phyloP scores from a whole-genome alignment of 352 stramenopile genomes.

The Pythium coloratum region DNA sequence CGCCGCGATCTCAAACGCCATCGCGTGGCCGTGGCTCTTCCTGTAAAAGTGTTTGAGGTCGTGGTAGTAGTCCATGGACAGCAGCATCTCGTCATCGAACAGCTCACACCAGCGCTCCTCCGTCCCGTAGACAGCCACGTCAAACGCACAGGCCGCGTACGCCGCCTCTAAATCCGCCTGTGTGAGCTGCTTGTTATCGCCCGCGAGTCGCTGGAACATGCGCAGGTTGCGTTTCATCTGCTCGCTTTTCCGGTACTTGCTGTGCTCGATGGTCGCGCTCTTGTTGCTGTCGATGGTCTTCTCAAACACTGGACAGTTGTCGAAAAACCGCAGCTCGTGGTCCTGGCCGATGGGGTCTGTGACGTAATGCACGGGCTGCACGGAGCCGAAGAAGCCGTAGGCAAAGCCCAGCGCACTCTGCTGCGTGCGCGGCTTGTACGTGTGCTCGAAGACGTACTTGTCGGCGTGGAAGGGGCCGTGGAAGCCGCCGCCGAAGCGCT shows the following conservation, averaged over 20 bases:
- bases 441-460: conserved; percentile 71
- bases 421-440: conserved; percentile 77
- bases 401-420: conserved; percentile 79
- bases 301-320: conserved; percentile 77
- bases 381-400: conserved; percentile 65
- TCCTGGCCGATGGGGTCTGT: conserved; percentile 51
- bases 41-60: conserved; percentile 88
- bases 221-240: conserved; percentile 57
- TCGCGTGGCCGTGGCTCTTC: conserved; percentile 71
- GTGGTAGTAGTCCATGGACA: conserved; percentile 85
- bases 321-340: conserved; percentile 75
- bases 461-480: conserved; percentile 31
- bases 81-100: conserved; percentile 61
- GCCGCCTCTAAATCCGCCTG: conserved; percentile 75
- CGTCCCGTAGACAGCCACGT: conserved; percentile 52
- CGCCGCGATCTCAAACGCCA: conserved; percentile 74
- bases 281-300: conserved; percentile 59
- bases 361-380: conserved; percentile 62
- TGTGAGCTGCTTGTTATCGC: conserved; percentile 25
- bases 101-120: conserved; percentile 68
- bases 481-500: conserved; percentile 38
- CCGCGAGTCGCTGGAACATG: conserved; percentile 40
- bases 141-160: conserved; percentile 81
- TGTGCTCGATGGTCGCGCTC: conserved; percentile 54
- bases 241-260: conserved; percentile 44